Evolutionary conservation across 1,139 yeast species (phyloP).

Genomic region (Hansenula sp.): DNA sequence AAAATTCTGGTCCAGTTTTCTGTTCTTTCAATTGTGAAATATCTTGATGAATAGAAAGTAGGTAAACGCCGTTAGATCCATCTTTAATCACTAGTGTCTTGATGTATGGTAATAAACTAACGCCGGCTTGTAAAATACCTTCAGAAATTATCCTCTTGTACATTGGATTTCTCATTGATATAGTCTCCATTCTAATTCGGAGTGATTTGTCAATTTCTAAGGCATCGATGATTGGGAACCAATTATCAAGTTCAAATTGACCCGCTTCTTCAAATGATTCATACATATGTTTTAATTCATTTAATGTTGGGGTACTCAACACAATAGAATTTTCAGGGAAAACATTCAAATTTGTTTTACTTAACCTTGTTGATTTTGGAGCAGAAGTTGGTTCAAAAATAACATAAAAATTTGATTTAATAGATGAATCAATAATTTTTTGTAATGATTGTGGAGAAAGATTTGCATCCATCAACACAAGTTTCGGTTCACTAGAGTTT

Average conservation of each 20-base stretch:
- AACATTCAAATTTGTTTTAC: constrained; percentile 3
- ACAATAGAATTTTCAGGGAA: constrained; percentile 9
- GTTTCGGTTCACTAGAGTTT: constrained; percentile 31
- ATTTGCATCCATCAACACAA: constrained; percentile 67
- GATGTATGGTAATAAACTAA: constrained; percentile 66
- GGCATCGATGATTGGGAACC: constrained; percentile 74
- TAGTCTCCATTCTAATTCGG: constrained; percentile 11
- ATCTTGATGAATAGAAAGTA: constrained; percentile 21
- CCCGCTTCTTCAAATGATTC: constrained; percentile 43
- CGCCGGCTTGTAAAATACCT: constrained; percentile 67
- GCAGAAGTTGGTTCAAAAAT: constrained; percentile 77
- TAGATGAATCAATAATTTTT: constrained; percentile 31
- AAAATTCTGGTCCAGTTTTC: constrained; percentile 3
- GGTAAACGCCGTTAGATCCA: constrained; percentile 65
- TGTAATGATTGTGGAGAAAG: constrained; percentile 41
- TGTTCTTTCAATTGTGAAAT: constrained; percentile 5
- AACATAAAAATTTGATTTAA: constrained; percentile 27
- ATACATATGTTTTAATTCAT: constrained; percentile 55
- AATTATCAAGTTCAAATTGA: constrained; percentile 55
- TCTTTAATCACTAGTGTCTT: constrained; percentile 66
- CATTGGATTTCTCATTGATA: constrained; percentile 16
- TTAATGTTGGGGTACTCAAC: constrained; percentile 47
- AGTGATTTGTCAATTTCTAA: constrained; percentile 44
- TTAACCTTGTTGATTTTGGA: constrained; percentile 41
- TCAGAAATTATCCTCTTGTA: constrained; percentile 25